Evolutionary conservation across 2,329 filamentous ascomycete genomes (phyloP), one percentile per base, ranked within the genome.

Genomic region (Dothistroma pini): DNA sequence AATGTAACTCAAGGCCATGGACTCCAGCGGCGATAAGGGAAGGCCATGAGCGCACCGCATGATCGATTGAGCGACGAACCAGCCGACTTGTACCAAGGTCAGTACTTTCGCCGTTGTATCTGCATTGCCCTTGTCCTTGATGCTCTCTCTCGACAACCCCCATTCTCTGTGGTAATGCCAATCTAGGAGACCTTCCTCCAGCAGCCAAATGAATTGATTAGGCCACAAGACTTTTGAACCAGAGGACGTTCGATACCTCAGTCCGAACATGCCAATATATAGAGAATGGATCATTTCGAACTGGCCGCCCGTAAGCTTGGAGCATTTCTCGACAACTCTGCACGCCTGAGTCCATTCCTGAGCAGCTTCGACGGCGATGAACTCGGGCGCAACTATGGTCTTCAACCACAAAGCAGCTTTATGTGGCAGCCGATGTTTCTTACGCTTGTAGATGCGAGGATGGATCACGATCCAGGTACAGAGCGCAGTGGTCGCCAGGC

Each of bases 381-480:
- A 69, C 54, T 76, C 75, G 12, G 75, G 75, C 7, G 72, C 74
- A 8, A 75, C 31, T 41, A 76, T 69, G 0, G 70, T 69, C 51
- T 75, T 71, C 6, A 72, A 41, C 55, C 73, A 72, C 50, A 72
- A 63, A 4, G 64, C 66, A 19, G 71, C 14, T 53, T 75, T 75
- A 61, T 74, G 70, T 25, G 64, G 38, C 7, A 69, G 14, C 22
- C 58, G 55, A 14, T 61, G 55, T 31, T 53, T 50, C 12, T 59
- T 63, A 32, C 69, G 62, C 35, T 66, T 69, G 58, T 68, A 63
- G n/a, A 73, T 70, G 21, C 74, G 73, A n/a, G 74, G 67, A 60
- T 77, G 74, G 41, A 77, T 71, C 53, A 68, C 68, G 2, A 73
- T 69, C 71, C 72, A 77, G 14, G 72, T 75, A 59, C 73, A 75